Conservation (phyloP, 2,329 filamentous ascomycete species). For the Fusarium sp. region DNA sequence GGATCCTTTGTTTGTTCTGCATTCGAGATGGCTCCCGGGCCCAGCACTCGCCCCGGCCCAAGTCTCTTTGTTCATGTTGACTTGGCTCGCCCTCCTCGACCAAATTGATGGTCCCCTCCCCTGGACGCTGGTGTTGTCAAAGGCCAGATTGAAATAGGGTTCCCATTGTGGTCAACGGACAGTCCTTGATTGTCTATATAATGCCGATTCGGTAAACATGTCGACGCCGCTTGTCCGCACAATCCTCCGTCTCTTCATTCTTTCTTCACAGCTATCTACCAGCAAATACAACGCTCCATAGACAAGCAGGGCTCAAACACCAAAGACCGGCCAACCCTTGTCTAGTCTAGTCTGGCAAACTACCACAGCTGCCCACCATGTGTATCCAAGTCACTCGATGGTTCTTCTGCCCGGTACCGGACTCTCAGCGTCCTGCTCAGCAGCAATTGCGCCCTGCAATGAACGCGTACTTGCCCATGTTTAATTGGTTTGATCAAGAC, state of each 20-base stretch:
- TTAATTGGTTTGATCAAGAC: constrained; percentile 5
- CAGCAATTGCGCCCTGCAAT: too few species aligned
- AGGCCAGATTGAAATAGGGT: too few species aligned
- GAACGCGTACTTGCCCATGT: too few species aligned
- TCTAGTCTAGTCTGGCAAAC: background rate
- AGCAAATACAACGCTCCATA: background rate
- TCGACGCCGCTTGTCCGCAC: background rate
- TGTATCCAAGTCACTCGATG: constrained; percentile 35
- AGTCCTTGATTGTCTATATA: background rate
- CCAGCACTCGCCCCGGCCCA: too few species aligned
- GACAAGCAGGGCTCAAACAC: background rate
- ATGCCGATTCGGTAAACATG: background rate
- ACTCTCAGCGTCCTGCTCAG: background rate
- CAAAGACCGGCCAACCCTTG: too few species aligned
- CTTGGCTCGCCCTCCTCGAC: too few species aligned
- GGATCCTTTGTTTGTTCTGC: too few species aligned
- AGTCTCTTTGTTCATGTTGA: too few species aligned
- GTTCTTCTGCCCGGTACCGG: constrained; percentile 28
- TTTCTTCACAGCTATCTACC: background rate
- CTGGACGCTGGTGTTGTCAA: too few species aligned
- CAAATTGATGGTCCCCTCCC: too few species aligned
- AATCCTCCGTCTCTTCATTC: background rate
- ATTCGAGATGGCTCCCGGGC: too few species aligned
- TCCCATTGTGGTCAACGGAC: too few species aligned
- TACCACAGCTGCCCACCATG: constrained; percentile 21